Evolutionary conservation across 2,329 filamentous ascomycete genomes (phyloP).

Genomic region (Thielaviopsis ethacetica): DNA sequence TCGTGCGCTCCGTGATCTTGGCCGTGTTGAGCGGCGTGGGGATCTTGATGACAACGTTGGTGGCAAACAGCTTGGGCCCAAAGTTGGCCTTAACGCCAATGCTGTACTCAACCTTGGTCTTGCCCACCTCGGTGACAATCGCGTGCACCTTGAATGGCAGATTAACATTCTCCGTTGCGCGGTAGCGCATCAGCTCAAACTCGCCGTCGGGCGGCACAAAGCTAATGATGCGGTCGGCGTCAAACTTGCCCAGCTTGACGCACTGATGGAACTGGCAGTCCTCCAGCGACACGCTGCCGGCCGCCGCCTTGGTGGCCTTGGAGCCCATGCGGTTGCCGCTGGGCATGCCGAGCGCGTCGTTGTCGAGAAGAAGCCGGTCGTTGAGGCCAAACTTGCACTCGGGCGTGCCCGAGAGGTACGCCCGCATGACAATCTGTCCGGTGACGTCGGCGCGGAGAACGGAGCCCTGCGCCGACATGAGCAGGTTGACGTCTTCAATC

Average conservation of each 20-base stretch:
- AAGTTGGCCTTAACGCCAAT: conserved; percentile 97
- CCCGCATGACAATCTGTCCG: conserved; percentile 96
- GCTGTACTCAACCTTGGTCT: conserved; percentile 96
- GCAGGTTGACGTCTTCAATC: conserved; percentile 94
- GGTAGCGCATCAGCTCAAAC: conserved; percentile 97
- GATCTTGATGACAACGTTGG: conserved; percentile 86
- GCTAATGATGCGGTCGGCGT: conserved; percentile 88
- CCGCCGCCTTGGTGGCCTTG: conserved; percentile 88
- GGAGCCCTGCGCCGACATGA: conserved; percentile 96
- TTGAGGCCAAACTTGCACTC: conserved; percentile 99
- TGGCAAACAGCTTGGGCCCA: conserved; percentile 87
- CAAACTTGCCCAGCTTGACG: conserved; percentile 93
- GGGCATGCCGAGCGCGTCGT: conserved; percentile 28
- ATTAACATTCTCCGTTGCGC: conserved; percentile 96
- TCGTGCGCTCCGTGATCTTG: conserved; percentile 79
- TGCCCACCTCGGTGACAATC: conserved; percentile 93
- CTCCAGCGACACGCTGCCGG: conserved; percentile 86
- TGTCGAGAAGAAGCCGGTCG: conserved; percentile 81
- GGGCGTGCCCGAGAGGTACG: conserved; percentile 87
- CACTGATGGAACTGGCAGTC: conserved; percentile 99
- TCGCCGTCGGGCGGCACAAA: conserved; percentile 95
- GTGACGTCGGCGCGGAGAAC: conserved; percentile 92
- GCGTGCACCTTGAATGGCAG: conserved; percentile 97
- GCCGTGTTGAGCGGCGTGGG: conserved; percentile 95
- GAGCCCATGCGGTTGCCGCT: conserved; percentile 63